Evolutionary conservation across 257 asterid species (phyloP).

Genomic region (Solanum etuberosum): DNA sequence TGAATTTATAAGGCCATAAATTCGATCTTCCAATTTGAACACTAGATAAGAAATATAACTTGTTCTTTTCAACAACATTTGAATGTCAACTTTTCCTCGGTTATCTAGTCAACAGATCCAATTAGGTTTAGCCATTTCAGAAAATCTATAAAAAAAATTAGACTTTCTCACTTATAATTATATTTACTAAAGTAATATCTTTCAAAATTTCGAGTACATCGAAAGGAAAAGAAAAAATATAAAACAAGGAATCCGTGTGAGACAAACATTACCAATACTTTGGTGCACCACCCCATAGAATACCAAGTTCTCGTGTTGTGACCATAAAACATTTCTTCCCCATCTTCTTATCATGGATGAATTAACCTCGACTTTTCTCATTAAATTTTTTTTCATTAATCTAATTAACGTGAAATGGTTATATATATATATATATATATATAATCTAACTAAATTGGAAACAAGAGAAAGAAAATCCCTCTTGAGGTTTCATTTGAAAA

Average conservation of each 20-base stretch:
- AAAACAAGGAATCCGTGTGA: constrained; percentile 24
- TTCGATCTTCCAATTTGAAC: constrained; percentile 3
- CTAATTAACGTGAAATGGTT: not conserved
- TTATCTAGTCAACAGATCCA: constrained; percentile 42
- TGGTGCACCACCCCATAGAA: constrained; percentile 5
- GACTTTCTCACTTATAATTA: not conserved
- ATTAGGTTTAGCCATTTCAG: constrained; percentile 45
- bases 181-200: not conserved
- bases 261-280: constrained; percentile 20
- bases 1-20: constrained; percentile 5
- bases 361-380: too few species aligned
- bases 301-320: constrained; percentile 23
- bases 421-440: not conserved
- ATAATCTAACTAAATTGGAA: not conserved
- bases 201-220: too few species aligned
- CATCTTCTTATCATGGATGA: not conserved
- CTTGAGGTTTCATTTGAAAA: not conserved
- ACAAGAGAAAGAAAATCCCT: not conserved
- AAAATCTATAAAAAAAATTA: constrained; percentile 30
- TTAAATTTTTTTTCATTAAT: too few species aligned
- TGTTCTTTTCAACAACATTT: not conserved
- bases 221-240: not conserved
- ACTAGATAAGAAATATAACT: constrained; percentile 45
- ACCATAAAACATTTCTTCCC: constrained; percentile 29
- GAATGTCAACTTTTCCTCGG: constrained; percentile 26